Percentiles rank a stretch among this genome's conserved stretches.
These are phyloP conservation scores for Penicillium sp. DNA, from an alignment of 2,329 filamentous ascomycete genomes.

Conservation along the genomic window DNA sequence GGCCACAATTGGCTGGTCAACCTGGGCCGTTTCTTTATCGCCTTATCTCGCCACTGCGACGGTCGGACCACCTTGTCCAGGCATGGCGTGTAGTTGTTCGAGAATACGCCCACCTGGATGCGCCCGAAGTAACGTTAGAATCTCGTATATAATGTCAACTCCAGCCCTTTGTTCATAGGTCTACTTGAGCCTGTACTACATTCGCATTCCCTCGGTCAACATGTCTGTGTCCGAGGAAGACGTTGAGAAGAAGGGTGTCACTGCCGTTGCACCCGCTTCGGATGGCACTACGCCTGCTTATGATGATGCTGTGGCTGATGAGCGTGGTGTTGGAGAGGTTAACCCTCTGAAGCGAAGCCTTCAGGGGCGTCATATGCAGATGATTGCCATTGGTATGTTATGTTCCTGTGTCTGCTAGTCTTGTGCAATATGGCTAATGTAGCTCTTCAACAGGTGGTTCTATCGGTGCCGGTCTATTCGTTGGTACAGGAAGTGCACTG, in stretches of 20 bases:
- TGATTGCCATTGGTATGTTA: conserved; percentile 37
- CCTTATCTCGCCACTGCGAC: conserved; percentile 1
- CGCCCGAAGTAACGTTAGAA: background rate
- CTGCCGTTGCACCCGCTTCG: conserved; percentile 3
- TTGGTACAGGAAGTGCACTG: conserved; percentile 38
- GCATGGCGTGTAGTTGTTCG: background rate
- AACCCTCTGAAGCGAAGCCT: conserved; percentile 28
- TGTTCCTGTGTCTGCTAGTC: background rate
- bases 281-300: background rate
- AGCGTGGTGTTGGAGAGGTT: conserved; percentile 11
- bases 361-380: conserved; percentile 37
- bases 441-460: conserved; percentile 25
- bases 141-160: background rate
- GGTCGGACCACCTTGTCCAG: background rate
- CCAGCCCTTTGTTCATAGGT: background rate
- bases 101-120: background rate
- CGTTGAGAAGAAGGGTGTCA: conserved; percentile 14
- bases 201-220: background rate
- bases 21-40: background rate
- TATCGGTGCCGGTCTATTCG: conserved; percentile 42
- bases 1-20: background rate
- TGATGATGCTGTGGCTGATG: conserved; percentile 1
- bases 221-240: conserved; percentile 14
- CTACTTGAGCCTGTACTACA: background rate
- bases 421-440: background rate